Evolutionary conservation across 768 basidiomycete genomes (phyloP).

Genomic region (Mycena polygramma): DNA sequence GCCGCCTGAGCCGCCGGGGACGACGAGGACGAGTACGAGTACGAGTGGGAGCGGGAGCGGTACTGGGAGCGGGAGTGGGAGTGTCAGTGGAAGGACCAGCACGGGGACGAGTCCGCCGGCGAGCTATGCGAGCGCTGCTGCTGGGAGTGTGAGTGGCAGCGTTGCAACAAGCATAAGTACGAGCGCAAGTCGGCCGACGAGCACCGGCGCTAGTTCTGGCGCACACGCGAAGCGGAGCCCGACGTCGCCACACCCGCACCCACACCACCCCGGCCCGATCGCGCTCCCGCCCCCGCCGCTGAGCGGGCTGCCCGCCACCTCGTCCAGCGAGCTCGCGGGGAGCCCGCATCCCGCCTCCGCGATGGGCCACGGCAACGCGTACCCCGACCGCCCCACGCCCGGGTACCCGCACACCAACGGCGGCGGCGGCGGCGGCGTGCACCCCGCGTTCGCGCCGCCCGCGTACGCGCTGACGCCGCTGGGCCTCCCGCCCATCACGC

Average conservation of each 20-base stretch:
- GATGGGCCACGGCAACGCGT: slow-evolving; percentile 45
- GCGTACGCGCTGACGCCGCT: slow-evolving; percentile 72
- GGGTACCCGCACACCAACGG: not conserved
- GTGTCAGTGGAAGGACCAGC: too few relatives aligned
- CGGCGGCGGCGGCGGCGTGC: not conserved
- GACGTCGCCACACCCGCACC: slow-evolving; percentile 52
- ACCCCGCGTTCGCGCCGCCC: slow-evolving; percentile 48
- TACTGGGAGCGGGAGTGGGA: too few relatives aligned
- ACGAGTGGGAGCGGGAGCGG: not conserved
- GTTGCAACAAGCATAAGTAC: not conserved
- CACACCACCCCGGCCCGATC: slow-evolving; percentile 79
- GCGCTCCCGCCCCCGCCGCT: slow-evolving; percentile 69
- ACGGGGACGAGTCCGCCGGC: slow-evolving; percentile 6
- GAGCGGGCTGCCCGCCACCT: not conserved
- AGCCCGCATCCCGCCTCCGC: slow-evolving; percentile 38
- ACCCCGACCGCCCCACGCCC: slow-evolving; percentile 39
- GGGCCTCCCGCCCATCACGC: slow-evolving; percentile 93
- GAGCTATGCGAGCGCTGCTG: slow-evolving; percentile 9
- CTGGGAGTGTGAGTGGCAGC: not conserved
- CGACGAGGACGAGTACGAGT: not conserved
- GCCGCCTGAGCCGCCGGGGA: too few relatives aligned
- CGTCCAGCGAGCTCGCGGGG: slow-evolving; percentile 34
- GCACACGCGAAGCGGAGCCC: slow-evolving; percentile 31
- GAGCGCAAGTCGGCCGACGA: not conserved
- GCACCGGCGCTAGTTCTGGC: not conserved